Base-by-base conservation (phyloP, 1,284 basidiomycete species). In the Cerrena zonata region DNA sequence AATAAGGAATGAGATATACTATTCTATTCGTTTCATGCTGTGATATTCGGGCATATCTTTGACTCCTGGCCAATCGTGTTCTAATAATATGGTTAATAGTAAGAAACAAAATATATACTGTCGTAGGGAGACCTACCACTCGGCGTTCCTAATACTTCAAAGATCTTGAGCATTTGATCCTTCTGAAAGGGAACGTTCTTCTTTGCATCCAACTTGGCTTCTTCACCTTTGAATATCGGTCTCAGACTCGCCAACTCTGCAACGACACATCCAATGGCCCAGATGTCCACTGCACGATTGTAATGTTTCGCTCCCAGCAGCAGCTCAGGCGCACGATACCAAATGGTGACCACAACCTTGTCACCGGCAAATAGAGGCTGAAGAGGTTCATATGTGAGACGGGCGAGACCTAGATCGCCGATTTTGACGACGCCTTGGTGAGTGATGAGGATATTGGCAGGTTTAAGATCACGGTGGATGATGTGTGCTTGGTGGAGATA, bases 141-240 rank as follows among this genome's bases (percentile, higher is more conserved):
- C 19, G 95, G 91, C 0, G 89, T 91, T 1, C 96, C 96, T 11
- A 98, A 71, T 0, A 99, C 86, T 57, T 99, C 96, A 53, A 97
- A 89, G 39, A 99, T 97, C 70, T 92, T 94, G 27, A 89, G 73
- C 56, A 99, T 77, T 63, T 99, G 96, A 68, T 99, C 95, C 50
- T 86, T 79, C 67, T 96, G 94, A 65, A 96, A 97, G 0, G 94
- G 94, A 0, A 96, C 84, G 56, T 87, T 91, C 76, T 94, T 94
- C 71, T 90, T 90, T 18, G 81, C 82, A 63, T 97, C 94, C 52
- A 97, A 72, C 68, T 98, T 98, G 4, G 94, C 95, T 68, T 99
- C 96, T 67, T 99, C 96, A 12, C 96, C 96, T 66, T 99, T 99
- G 77, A 99, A 99, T 59, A 99, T 97, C 0, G 96, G 96, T 7